phyloP scores from a whole-genome alignment of 148 eudicot species.

The Arctostaphylos glauca region DNA sequence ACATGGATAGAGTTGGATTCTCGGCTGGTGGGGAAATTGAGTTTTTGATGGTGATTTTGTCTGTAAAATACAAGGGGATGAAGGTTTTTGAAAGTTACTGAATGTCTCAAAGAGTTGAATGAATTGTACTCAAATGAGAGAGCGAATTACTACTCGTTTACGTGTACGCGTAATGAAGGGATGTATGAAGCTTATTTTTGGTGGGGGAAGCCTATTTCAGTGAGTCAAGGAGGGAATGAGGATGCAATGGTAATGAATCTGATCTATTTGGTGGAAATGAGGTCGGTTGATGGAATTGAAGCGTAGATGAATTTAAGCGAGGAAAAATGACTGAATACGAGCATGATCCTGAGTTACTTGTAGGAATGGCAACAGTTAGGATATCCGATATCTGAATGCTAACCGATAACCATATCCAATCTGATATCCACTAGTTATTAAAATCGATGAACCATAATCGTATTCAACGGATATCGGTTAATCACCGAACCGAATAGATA shows the following conservation, averaged over 20 bases:
- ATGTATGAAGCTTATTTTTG: slow-evolving; percentile 13
- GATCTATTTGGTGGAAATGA: slow-evolving; percentile 24
- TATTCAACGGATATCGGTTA: too few species aligned
- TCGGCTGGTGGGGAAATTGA: slow-evolving; percentile 5
- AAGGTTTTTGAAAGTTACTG: slow-evolving; percentile 11
- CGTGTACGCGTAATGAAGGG: slow-evolving; percentile 23
- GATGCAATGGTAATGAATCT: slow-evolving; percentile 12
- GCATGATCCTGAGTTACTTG: slow-evolving; percentile 24
- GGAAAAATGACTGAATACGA: slow-evolving; percentile 32
- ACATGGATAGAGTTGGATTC: not conserved
- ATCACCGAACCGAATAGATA: too few species aligned
- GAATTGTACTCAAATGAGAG: not conserved
- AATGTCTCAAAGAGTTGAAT: slow-evolving; percentile 6
- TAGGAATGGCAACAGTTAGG: not conserved
- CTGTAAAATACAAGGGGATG: slow-evolving; percentile 15
- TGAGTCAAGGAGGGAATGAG: not conserved
- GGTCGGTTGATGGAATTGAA: slow-evolving; percentile 33
- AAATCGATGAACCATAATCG: too few species aligned
- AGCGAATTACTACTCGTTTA: not conserved
- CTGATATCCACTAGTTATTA: too few species aligned
- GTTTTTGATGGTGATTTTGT: slow-evolving; percentile 14
- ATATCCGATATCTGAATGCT: too few species aligned
- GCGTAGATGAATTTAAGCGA: slow-evolving; percentile 30
- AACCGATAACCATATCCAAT: too few species aligned
- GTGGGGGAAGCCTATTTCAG: too few species aligned